These are phyloP conservation scores for Fusarium sp. DNA, from an alignment of 2,329 filamentous ascomycete species.

Conservation along the genomic window DNA sequence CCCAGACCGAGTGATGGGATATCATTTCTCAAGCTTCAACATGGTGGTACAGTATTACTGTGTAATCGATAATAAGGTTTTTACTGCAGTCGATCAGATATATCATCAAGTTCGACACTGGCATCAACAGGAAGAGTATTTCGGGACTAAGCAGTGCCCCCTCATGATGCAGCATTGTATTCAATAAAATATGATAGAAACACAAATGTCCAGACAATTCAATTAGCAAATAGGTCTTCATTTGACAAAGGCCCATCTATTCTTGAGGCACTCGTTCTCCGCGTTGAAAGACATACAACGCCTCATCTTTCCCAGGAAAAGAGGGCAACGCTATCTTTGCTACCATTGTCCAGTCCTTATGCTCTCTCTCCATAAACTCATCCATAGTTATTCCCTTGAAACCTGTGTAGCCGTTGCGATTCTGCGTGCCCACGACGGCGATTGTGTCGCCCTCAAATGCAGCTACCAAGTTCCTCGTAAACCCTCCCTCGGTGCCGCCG, in stretches of 20 bases:
- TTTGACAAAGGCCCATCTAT: slow-evolving; percentile 2
- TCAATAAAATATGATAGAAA: neutral
- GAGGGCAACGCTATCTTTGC: slow-evolving; percentile 76
- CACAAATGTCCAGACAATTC: neutral
- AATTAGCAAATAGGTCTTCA: neutral
- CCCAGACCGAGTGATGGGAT: too few relatives aligned
- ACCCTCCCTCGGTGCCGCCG: slow-evolving; percentile 70
- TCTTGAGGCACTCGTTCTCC: slow-evolving; percentile 52
- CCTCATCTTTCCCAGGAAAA: slow-evolving; percentile 82
- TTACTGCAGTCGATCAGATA: too few relatives aligned
- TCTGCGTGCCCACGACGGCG: slow-evolving; percentile 80
- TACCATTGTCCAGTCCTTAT: slow-evolving; percentile 67
- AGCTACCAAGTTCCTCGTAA: slow-evolving; percentile 70
- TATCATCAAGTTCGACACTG: too few relatives aligned
- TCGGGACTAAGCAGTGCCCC: too few relatives aligned
- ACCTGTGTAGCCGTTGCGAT: slow-evolving; percentile 77
- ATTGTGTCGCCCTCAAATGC: slow-evolving; percentile 72
- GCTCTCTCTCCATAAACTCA: slow-evolving; percentile 71
- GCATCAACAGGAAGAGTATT: too few relatives aligned
- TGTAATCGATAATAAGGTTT: too few relatives aligned
- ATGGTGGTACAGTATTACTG: too few relatives aligned
- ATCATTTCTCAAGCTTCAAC: too few relatives aligned
- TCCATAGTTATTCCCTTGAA: slow-evolving; percentile 73
- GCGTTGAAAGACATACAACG: slow-evolving; percentile 72
- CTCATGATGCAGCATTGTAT: too few relatives aligned